A percentile compares a stretch with the other conserved stretches of the same genome.
Evolutionary conservation across 2,329 filamentous ascomycete species (phyloP).

Genomic region (Pseudogymnoascus pannorum): DNA sequence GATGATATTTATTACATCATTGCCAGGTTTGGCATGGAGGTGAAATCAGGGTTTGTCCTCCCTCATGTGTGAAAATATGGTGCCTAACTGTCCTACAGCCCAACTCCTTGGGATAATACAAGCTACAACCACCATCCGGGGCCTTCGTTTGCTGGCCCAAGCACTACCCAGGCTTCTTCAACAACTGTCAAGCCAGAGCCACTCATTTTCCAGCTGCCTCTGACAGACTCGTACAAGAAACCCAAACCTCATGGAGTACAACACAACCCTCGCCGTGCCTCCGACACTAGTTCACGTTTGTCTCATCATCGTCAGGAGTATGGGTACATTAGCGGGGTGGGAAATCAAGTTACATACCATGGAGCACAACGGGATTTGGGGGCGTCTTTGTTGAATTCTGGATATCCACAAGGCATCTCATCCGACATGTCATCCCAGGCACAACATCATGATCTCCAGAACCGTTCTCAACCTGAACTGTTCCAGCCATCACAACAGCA

Average conservation of each 20-base stretch:
- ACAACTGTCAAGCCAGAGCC: neutral
- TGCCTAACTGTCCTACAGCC: neutral
- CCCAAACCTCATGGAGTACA: neutral
- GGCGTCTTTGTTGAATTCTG: neutral
- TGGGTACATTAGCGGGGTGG: neutral
- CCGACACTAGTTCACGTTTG: neutral
- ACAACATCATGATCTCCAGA: neutral
- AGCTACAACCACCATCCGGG: neutral
- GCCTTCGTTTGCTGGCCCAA: neutral
- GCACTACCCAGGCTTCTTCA: neutral
- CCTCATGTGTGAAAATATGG: neutral
- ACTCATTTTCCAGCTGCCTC: neutral
- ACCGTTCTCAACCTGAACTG: neutral
- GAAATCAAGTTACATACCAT: neutral
- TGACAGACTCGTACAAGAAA: neutral
- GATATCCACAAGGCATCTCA: neutral
- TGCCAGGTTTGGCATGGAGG: neutral
- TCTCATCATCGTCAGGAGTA: neutral
- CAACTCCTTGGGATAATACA: neutral
- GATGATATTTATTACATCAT: slow-evolving; percentile 5
- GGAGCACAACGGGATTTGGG: neutral
- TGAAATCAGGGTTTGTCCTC: neutral
- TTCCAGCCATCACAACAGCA: neutral
- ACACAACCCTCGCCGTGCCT: neutral
- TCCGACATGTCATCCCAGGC: neutral